A percentile compares a stretch with the other conserved stretches of the same genome.
Conservation (phyloP, 768 basidiomycete genomes). For the Boletus vinaceobasis region DNA sequence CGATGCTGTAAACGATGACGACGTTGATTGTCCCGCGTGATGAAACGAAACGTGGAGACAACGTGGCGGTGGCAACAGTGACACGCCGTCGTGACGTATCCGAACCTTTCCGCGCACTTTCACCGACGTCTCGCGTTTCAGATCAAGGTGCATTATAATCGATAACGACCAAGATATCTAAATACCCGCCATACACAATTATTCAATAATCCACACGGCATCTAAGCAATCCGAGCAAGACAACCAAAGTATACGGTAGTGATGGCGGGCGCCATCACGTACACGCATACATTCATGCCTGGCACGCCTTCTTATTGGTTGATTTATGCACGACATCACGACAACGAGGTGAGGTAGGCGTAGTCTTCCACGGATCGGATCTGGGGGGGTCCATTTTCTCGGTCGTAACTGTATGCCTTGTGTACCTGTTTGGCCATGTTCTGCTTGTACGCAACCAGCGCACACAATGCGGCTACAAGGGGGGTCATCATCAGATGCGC, state of each 20-base stretch:
- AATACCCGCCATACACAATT: background rate
- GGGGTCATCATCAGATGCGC: conserved; percentile 5
- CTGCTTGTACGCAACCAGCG: conserved; percentile 44
- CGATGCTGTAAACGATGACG: conserved; percentile 10
- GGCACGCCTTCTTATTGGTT: background rate
- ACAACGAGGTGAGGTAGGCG: conserved; percentile 21
- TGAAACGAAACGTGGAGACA: conserved; percentile 2
- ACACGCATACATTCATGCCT: conserved; percentile 6
- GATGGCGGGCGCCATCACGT: conserved; percentile 4
- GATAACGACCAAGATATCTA: background rate
- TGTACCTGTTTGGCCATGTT: conserved; percentile 11
- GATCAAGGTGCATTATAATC: background rate
- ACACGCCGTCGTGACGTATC: no score
- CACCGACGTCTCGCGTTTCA: background rate
- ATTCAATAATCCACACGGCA: background rate
- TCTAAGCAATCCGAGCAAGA: conserved; percentile 5
- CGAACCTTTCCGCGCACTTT: no score
- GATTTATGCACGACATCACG: no score
- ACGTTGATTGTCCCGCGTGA: background rate
- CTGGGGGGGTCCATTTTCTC: conserved; percentile 2
- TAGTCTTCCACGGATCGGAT: conserved; percentile 9
- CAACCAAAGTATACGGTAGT: conserved; percentile 4
- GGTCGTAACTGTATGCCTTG: conserved; percentile 7
- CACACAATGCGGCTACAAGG: conserved; percentile 75
- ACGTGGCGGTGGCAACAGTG: conserved; percentile 2